Percentiles rank a stretch among this genome's conserved stretches.
Evolutionary conservation across 2,329 filamentous ascomycete species (phyloP).

Genomic region (Exserohilum turcica): DNA sequence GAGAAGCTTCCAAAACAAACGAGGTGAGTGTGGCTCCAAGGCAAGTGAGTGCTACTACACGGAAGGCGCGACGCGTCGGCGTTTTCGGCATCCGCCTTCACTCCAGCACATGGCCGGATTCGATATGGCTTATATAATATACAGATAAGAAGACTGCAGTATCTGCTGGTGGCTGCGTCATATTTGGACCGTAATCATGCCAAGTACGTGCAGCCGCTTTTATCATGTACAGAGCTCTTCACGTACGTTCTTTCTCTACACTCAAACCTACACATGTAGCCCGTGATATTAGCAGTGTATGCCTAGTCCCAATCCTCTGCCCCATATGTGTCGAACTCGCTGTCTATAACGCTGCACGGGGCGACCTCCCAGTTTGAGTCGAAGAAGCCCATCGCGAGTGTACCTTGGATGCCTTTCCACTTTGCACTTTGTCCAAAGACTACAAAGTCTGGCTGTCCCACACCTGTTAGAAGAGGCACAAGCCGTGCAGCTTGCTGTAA

Average conservation of each 20-base stretch:
- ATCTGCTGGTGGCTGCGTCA: too few relatives aligned
- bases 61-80: conserved; percentile 21
- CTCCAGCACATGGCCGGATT: not conserved
- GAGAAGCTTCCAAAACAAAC: conserved; percentile 9
- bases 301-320: not conserved
- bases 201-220: too few relatives aligned
- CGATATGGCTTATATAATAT: too few relatives aligned
- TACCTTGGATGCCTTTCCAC: conserved; percentile 59
- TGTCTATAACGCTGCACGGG: conserved; percentile 50
- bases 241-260: too few relatives aligned
- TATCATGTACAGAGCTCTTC: too few relatives aligned
- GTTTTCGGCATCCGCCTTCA: conserved; percentile 15
- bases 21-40: conserved; percentile 11
- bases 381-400: conserved; percentile 61
- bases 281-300: not conserved
- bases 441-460: conserved; percentile 63
- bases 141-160: too few relatives aligned
- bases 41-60: conserved; percentile 7
- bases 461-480: conserved; percentile 61
- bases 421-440: conserved; percentile 53
- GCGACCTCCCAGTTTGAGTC: conserved; percentile 60
- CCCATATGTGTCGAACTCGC: not conserved
- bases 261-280: not conserved
- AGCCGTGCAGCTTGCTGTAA: conserved; percentile 58
- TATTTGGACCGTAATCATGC: too few relatives aligned